A percentile compares a stretch with the other conserved stretches of the same genome.
Evolutionary conservation across 1,139 yeast species (phyloP).

Genomic region (Geotrichum macrosporum): DNA sequence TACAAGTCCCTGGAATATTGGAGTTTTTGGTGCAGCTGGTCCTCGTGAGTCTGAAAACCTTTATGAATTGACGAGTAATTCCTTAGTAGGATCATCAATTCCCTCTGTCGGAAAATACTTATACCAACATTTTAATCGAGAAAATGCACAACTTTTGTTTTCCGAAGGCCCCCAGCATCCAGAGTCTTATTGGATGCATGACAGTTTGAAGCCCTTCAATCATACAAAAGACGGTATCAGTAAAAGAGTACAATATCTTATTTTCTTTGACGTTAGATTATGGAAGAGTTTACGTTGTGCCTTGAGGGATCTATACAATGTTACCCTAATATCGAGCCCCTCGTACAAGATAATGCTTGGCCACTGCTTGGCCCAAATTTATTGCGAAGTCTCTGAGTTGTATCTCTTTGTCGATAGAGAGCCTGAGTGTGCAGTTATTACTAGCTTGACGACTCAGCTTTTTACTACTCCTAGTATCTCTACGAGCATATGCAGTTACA

Average conservation of each 20-base stretch:
- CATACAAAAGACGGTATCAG: constrained; percentile 10
- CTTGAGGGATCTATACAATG: constrained; percentile 64
- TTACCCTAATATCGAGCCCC: constrained; percentile 63
- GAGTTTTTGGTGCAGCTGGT: constrained; percentile 2
- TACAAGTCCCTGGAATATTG: constrained; percentile 50
- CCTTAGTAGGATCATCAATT: constrained; percentile 34
- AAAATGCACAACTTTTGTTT: background rate
- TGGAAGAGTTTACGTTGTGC: constrained; percentile 62
- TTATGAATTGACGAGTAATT: constrained; percentile 13
- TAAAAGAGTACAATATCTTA: constrained; percentile 68
- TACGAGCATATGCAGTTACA: constrained; percentile 61
- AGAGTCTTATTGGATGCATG: constrained; percentile 41
- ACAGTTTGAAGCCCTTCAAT: constrained; percentile 5
- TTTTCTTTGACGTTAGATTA: constrained; percentile 64
- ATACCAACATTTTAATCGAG: background rate
- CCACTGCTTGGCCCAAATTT: constrained; percentile 76
- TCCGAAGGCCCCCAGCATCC: constrained; percentile 45
- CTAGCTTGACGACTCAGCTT: constrained; percentile 73
- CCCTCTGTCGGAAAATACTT: constrained; percentile 15
- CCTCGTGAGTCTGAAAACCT: background rate
- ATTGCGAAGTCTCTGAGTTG: constrained; percentile 69
- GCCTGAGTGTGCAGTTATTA: constrained; percentile 74
- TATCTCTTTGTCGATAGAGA: constrained; percentile 70
- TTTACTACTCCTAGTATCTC: constrained; percentile 83
- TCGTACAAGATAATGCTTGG: constrained; percentile 58